Base-by-base conservation (phyloP, 805 yeast species). In the Zygosaccharomyces lentus region DNA sequence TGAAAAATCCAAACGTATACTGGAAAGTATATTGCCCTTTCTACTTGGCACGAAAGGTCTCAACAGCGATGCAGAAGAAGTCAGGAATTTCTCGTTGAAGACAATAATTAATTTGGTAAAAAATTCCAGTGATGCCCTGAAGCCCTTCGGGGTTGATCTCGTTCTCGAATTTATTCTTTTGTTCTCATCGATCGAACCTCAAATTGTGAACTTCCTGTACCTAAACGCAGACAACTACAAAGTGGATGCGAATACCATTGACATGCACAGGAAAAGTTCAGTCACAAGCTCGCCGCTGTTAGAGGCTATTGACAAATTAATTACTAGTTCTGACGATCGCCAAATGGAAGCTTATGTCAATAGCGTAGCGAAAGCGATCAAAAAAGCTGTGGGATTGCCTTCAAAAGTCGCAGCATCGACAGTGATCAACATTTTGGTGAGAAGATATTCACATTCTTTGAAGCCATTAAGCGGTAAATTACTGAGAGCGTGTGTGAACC, bases 171-270 rank as follows among this genome's bases (percentile, higher is more conserved):
- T 93, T 57, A 71, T 85, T 4, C 66, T 75, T 6, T 68, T 88
- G 48, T 80, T 91, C 80, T 87, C 96, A 0, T 82, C 93, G 0
- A 72, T 91, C 34, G 99, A 93, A 58, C 98, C 98, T 0, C 96
- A 90, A 59, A 80, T 85, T 2, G 76, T 87, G 51, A 91, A 93
- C 59, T 91, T 89, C 57, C 66, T 91, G 47, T 80, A 93, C 0
- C 70, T 91, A 49, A 90, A 93, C 66, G 96, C 97, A 1, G 90
- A 81, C 48, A 91, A 89, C 62, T 89, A 84, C 61, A 88, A 89
- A 35, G 61, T 89, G 48, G 81, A 80, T 42, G 70, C 80, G 6
- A 76, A 78, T 47, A 86, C 80, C 32, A 79, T 91, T 49, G 97
- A 93, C 64, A 80, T 87, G 0, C 80, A 81, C 42, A 74, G 98